A percentile compares a stretch with the other conserved stretches of the same genome.
Evolutionary conservation across 164 flowering plant species (phyloP).

Genomic region (Nelumbo lutea): DNA sequence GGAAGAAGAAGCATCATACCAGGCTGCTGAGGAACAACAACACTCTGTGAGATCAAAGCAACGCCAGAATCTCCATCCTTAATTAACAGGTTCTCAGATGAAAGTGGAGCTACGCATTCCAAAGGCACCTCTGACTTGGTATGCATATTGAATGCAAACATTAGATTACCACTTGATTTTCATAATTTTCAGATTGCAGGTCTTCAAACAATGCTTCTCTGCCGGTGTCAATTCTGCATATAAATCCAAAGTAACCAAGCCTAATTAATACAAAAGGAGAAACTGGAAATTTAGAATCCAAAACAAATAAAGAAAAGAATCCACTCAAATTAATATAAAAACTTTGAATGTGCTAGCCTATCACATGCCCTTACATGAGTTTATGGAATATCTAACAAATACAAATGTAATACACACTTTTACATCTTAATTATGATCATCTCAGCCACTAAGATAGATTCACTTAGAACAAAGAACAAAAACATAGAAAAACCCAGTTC

Average conservation of each 20-base stretch:
- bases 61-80: slow-evolving; percentile 21
- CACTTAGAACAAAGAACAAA: too few relatives aligned
- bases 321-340: not conserved
- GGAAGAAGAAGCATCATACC: slow-evolving; percentile 14
- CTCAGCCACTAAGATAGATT: too few relatives aligned
- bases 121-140: slow-evolving; percentile 11
- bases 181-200: slow-evolving; percentile 3
- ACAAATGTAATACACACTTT: too few relatives aligned
- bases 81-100: slow-evolving; percentile 6
- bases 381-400: not conserved
- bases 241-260: not conserved
- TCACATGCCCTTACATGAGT: not conserved
- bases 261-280: slow-evolving; percentile 1
- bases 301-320: not conserved
- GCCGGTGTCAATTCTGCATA: not conserved
- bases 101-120: slow-evolving; percentile 11
- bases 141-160: slow-evolving; percentile 6
- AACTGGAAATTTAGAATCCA: not conserved
- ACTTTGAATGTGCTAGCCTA: not conserved
- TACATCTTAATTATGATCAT: too few relatives aligned
- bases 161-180: slow-evolving; percentile 2
- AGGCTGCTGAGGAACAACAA: slow-evolving; percentile 19
- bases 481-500: too few relatives aligned
- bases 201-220: slow-evolving; percentile 4
- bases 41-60: slow-evolving; percentile 8